Conservation (phyloP, 768 basidiomycete genomes). For the Hemileccinum impolitum region DNA sequence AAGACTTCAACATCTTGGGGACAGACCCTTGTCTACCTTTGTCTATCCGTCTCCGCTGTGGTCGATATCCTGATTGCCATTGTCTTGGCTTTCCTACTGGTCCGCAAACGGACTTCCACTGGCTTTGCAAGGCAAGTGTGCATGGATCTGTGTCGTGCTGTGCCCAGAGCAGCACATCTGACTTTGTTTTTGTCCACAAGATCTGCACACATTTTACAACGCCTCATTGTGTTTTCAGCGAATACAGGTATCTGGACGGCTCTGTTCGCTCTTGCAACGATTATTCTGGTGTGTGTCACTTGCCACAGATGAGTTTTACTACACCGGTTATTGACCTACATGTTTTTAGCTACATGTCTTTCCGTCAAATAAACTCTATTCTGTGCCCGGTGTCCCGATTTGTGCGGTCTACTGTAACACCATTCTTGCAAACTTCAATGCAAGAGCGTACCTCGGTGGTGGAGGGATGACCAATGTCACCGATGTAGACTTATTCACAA, state of each 20-base stretch:
- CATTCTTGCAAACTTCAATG: too few relatives aligned
- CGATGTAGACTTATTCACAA: too few relatives aligned
- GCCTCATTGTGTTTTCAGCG: not conserved
- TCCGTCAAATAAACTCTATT: not conserved
- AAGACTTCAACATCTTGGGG: too few relatives aligned
- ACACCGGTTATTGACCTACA: too few relatives aligned
- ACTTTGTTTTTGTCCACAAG: not conserved
- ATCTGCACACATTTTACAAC: not conserved
- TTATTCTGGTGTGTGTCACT: slow-evolving; percentile 30
- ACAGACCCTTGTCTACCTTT: too few relatives aligned
- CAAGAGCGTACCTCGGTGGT: too few relatives aligned
- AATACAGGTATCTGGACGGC: slow-evolving; percentile 44
- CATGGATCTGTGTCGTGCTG: not conserved
- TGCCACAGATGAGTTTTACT: slow-evolving; percentile 35
- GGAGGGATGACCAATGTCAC: too few relatives aligned
- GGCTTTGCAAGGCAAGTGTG: not conserved
- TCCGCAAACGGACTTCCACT: not conserved
- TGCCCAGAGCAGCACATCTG: not conserved
- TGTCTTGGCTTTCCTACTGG: not conserved
- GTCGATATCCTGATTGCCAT: not conserved
- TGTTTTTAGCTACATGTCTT: not conserved
- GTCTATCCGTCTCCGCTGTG: not conserved
- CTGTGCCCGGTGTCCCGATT: not conserved
- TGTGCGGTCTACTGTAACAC: not conserved
- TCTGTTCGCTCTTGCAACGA: slow-evolving; percentile 41